Percentiles rank a stretch among this genome's conserved stretches.
Evolutionary conservation across 140 eudicot species (phyloP).

Genomic region (Erigeron philadelphicus): DNA sequence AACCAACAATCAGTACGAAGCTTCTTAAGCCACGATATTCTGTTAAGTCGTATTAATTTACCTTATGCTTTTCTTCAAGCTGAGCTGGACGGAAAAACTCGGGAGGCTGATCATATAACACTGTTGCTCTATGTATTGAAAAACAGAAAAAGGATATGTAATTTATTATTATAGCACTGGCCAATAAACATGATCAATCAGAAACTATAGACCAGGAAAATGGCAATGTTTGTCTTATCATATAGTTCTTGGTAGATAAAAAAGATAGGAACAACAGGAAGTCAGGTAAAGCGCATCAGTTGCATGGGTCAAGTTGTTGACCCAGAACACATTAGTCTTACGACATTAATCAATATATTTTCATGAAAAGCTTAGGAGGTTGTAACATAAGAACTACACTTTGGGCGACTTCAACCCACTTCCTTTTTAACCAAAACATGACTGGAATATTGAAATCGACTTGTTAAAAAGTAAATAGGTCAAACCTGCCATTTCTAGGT

Average conservation of each 20-base stretch:
- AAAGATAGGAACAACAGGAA: background rate
- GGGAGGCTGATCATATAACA: constrained; percentile 95
- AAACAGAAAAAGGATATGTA: constrained; percentile 2
- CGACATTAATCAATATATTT: background rate
- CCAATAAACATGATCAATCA: constrained; percentile 12
- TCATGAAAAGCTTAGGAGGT: background rate
- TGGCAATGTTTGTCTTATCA: constrained; percentile 16
- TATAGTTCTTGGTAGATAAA: constrained; percentile 7
- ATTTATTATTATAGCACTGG: background rate
- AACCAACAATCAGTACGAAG: constrained; percentile 28
- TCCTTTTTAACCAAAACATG: background rate
- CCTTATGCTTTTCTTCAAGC: constrained; percentile 82
- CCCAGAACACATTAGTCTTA: background rate
- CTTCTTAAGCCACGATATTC: constrained; percentile 10
- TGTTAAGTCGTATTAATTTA: constrained; percentile 21
- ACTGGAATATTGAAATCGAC: no score
- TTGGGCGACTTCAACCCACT: background rate
- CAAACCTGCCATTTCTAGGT: no score
- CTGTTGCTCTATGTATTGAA: constrained; percentile 59
- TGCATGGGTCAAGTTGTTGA: background rate
- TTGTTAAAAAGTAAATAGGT: no score
- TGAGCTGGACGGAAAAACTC: constrained; percentile 84
- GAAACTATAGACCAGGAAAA: constrained; percentile 15
- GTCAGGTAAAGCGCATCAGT: background rate
- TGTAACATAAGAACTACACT: background rate